Evolutionary conservation across 345 rosid species (phyloP), one percentile per base, ranked within the genome.

Genomic region (Corymbia maculata): DNA sequence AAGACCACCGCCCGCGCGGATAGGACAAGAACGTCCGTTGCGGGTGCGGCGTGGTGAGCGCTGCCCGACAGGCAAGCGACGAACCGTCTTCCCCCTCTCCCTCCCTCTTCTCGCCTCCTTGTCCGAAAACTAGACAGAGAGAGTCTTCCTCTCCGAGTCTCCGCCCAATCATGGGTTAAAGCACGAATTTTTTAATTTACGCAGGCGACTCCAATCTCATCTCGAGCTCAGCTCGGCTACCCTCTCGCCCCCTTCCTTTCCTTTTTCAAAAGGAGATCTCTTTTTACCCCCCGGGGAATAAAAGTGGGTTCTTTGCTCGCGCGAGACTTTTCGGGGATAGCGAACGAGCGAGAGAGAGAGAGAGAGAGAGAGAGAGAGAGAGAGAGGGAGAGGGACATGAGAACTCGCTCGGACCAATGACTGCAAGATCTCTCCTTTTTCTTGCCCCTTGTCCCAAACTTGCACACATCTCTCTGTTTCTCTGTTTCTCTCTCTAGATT

Each of bases 21-120:
- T 30, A 51, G 36, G 85, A 87, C 88, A 87, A 75, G 57, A 4
- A 17, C 59, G 85, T 68, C 85, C n/a, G 59, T 49, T 55, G 61
- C 61, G 61, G 61, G 42, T 44, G 50, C 22, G 30, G 85, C 26
- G 82, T 36, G 82, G 82, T 9, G 82, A 75, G 26, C 82, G 82
- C 82, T 19, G n/a, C 85, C 88, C 85, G 88, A 87, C 88, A 87
- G 85, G 47, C 88, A 11, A 68, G 85, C 88, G 88, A 87, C 42
- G 79, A 68, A 51, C 88, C 17, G 57, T 49, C 82, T 17, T 6
- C 9, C 8, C 9, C 11, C 17, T 0, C 70, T 2, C 75, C n/a
- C 32, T 13, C 36, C n/a, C 44, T 32, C 45, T 8, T 14, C 11
- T 2, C 6, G 59, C 0, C 26, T 26, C 19, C 26, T 21, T 75